Percentiles rank a stretch among this genome's conserved stretches.
These are phyloP conservation scores for Kwoniella shivajii DNA, from an alignment of 1,284 basidiomycete species.

Conservation along the genomic window DNA sequence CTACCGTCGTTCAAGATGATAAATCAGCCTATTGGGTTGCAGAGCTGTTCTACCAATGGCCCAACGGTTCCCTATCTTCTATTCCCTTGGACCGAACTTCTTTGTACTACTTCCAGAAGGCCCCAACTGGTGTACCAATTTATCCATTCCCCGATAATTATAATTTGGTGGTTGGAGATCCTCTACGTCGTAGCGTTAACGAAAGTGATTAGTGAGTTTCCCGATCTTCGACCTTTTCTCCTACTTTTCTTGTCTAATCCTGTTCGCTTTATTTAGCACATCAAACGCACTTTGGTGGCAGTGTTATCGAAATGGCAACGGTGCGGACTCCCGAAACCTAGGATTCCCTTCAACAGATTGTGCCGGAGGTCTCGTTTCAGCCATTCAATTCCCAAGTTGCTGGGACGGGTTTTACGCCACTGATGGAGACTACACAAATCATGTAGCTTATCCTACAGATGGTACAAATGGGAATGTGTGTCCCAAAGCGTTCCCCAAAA, in stretches of 20 bases:
- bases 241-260: background rate
- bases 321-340: slow-evolving; percentile 14
- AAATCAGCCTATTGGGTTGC: slow-evolving; percentile 36
- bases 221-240: background rate
- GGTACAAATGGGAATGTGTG: slow-evolving; percentile 25
- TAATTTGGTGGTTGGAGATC: slow-evolving; percentile 26
- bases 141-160: slow-evolving; percentile 33
- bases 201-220: slow-evolving; percentile 17
- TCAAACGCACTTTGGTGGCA: slow-evolving; percentile 19
- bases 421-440: slow-evolving; percentile 22
- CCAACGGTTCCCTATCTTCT: slow-evolving; percentile 21
- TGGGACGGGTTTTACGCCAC: slow-evolving; percentile 30
- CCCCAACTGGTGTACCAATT: slow-evolving; percentile 25
- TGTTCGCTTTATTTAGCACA: background rate
- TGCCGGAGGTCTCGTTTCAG: slow-evolving; percentile 15
- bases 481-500: slow-evolving; percentile 25
- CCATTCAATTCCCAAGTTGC: slow-evolving; percentile 28
- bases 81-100: slow-evolving; percentile 23
- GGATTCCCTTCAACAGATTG: slow-evolving; percentile 27
- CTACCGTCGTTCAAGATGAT: slow-evolving; percentile 32
- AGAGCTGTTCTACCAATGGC: slow-evolving; percentile 25
- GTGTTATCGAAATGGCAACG: slow-evolving; percentile 22
- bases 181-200: slow-evolving; percentile 19
- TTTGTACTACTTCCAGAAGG: slow-evolving; percentile 33
- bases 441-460: slow-evolving; percentile 29